Conservation (phyloP, 2,329 filamentous ascomycete genomes). For the Aureobasidium sp. region DNA sequence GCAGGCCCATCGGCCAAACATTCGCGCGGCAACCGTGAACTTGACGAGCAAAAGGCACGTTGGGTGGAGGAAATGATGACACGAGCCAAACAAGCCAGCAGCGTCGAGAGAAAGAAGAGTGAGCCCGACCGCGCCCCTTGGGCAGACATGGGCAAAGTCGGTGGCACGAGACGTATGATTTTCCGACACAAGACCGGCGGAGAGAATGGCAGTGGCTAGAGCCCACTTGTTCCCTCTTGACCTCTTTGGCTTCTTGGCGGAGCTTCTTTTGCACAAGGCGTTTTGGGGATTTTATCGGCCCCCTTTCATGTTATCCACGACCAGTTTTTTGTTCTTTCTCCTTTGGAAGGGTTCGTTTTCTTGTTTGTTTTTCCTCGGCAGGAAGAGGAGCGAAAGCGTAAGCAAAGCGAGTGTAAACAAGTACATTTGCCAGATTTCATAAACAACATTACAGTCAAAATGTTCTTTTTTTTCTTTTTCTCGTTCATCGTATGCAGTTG, state of each 20-base stretch:
- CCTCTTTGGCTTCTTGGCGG: neutral
- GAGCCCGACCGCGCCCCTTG: constrained; percentile 36
- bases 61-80: constrained; percentile 82
- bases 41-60: constrained; percentile 61
- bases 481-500: no score
- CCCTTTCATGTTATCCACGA: neutral
- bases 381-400: neutral
- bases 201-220: neutral
- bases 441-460: neutral
- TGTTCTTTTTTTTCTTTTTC: neutral
- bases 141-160: constrained; percentile 63
- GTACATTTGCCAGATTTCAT: neutral
- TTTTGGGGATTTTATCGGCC: neutral
- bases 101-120: constrained; percentile 35
- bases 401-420: neutral
- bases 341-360: neutral
- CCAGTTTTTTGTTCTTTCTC: neutral
- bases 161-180: constrained; percentile 62
- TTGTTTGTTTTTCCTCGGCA: neutral
- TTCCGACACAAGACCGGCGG: constrained; percentile 6
- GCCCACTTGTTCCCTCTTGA: neutral
- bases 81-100: constrained; percentile 65
- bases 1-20: constrained; percentile 58
- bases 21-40: constrained; percentile 15
- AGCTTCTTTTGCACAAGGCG: neutral